Evolutionary conservation across 441 rosid genomes (phyloP).

Genomic region (Melianthus villosus): DNA sequence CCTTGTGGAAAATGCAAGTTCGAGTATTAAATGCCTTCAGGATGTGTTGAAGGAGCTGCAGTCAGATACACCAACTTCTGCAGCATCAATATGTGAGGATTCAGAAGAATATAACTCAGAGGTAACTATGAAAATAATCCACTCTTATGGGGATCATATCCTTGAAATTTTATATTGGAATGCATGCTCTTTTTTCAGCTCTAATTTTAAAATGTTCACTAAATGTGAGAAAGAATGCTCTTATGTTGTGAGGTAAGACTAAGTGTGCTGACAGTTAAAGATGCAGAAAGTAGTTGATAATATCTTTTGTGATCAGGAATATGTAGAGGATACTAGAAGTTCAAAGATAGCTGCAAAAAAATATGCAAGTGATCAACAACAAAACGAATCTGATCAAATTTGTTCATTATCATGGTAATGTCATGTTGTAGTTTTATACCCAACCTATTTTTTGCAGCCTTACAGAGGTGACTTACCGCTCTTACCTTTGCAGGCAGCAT

Average conservation of each 20-base stretch:
- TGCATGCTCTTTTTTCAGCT: too few relatives aligned
- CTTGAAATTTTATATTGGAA: too few relatives aligned
- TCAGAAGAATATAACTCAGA: not conserved
- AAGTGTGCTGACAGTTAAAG: too few relatives aligned
- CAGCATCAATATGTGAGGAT: conserved; percentile 3
- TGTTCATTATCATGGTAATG: conserved; percentile 5
- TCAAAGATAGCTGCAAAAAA: conserved; percentile 8
- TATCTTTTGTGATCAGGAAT: conserved; percentile 17
- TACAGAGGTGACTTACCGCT: not conserved
- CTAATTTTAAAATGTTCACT: too few relatives aligned
- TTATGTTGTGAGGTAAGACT: too few relatives aligned
- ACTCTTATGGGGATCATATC: too few relatives aligned
- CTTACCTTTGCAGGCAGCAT: conserved; percentile 19
- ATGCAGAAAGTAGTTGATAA: too few relatives aligned
- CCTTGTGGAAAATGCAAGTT: conserved; percentile 8
- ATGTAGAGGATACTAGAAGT: conserved; percentile 5
- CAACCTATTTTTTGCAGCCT: not conserved
- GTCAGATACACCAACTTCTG: conserved; percentile 24
- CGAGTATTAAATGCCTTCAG: conserved; percentile 27
- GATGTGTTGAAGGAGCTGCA: conserved; percentile 35
- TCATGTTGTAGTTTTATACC: conserved; percentile 3
- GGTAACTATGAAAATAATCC: too few relatives aligned
- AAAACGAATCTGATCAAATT: conserved; percentile 20
- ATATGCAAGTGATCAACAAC: conserved; percentile 11
- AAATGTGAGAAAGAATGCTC: too few relatives aligned